phyloP scores from a whole-genome alignment of 2,329 filamentous ascomycete genomes.

The Talaromyces funiculosus region DNA sequence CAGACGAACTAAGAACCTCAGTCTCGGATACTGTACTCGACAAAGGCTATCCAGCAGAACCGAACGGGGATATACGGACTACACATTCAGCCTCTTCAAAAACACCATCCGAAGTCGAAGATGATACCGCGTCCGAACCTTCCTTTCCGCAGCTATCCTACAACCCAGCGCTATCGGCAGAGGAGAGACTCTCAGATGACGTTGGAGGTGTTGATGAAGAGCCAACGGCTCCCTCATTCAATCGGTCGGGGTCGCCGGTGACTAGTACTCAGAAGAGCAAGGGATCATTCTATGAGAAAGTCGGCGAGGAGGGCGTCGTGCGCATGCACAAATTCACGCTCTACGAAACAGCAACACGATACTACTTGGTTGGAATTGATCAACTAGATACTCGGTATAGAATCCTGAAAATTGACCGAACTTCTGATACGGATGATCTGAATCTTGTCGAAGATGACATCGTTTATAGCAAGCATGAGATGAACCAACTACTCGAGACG shows the following conservation, averaged over 20 bases:
- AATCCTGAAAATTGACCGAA: conserved; percentile 91
- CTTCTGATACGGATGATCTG: conserved; percentile 70
- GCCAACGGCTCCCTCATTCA: conserved; percentile 41
- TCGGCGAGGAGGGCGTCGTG: conserved; percentile 43
- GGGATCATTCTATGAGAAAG: conserved; percentile 29
- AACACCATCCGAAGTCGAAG: background rate
- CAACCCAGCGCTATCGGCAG: conserved; percentile 26
- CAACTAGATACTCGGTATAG: conserved; percentile 82
- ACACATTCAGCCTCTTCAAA: background rate
- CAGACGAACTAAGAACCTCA: conserved; percentile 8
- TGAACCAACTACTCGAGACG: conserved; percentile 85
- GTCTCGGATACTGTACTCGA: conserved; percentile 9
- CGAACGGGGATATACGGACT: background rate
- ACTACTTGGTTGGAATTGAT: conserved; percentile 91
- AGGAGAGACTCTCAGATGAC: conserved; percentile 27
- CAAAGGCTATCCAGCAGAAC: background rate
- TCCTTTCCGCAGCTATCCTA: conserved; percentile 22
- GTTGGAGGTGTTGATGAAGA: conserved; percentile 40
- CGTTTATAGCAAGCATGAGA: conserved; percentile 85
- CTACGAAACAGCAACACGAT: conserved; percentile 89
- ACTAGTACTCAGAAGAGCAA: conserved; percentile 35
- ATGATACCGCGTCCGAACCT: conserved; percentile 1
- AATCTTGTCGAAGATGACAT: conserved; percentile 91
- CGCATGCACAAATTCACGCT: conserved; percentile 95
- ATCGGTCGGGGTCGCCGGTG: conserved; percentile 35